A percentile compares a stretch with the other conserved stretches of the same genome.
Evolutionary conservation across 108 stramenopile species (phyloP).

Genomic region (Cyclotella distinguenda): DNA sequence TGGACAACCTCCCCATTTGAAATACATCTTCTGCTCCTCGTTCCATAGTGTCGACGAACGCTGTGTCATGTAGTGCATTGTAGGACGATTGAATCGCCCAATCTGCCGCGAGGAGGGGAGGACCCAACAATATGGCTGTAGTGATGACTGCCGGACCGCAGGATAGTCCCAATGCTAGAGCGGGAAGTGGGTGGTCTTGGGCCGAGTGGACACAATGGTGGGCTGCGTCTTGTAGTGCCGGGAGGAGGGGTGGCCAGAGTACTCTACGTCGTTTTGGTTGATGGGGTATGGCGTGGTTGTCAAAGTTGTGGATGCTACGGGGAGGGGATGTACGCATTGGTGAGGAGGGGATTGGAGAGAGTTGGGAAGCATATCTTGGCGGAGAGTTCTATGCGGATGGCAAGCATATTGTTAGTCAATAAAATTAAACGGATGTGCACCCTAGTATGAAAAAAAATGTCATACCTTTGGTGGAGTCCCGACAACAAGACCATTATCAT

Average conservation of each 20-base stretch:
- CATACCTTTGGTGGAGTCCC: conserved; percentile 14
- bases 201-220: conserved; percentile 58
- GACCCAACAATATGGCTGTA: conserved; percentile 57
- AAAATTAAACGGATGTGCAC: too few relatives aligned
- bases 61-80: conserved; percentile 53
- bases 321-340: conserved; percentile 2
- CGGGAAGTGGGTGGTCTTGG: conserved; percentile 53
- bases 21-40: conserved; percentile 61
- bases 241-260: conserved; percentile 81
- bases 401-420: too few relatives aligned
- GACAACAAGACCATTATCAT: conserved; percentile 8
- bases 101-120: conserved; percentile 63
- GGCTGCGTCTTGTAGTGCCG: conserved; percentile 48
- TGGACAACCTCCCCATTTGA: conserved; percentile 57
- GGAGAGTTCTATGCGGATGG: conserved; percentile 13
- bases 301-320: neutral
- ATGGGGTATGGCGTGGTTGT: neutral
- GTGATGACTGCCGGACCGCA: conserved; percentile 70
- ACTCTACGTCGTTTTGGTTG: conserved; percentile 53
- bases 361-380: conserved; percentile 15
- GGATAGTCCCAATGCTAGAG: conserved; percentile 66
- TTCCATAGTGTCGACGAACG: conserved; percentile 57
- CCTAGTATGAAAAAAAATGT: neutral
- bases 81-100: conserved; percentile 66
- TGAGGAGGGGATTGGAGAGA: conserved; percentile 34